These are phyloP conservation scores for Nicotiana tabacum DNA, from an alignment of 257 asterid genomes.

Conservation along the genomic window DNA sequence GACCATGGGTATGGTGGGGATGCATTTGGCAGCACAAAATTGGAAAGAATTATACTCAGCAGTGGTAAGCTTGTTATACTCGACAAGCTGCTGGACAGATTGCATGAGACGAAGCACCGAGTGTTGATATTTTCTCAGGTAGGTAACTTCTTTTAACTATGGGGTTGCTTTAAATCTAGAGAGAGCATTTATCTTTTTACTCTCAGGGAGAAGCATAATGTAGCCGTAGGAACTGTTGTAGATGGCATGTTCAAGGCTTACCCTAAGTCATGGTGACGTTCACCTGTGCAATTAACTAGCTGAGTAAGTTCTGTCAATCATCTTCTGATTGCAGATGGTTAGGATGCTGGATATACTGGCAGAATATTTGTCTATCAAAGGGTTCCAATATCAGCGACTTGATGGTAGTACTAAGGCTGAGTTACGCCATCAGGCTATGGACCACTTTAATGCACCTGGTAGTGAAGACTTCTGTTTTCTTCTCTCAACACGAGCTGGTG, in stretches of 20 bases:
- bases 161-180: neutral
- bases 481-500: constrained; percentile 99
- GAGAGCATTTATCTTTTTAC: neutral
- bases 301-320: neutral
- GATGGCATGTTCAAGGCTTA: neutral
- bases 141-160: constrained; percentile 10
- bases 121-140: constrained; percentile 99
- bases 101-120: constrained; percentile 91
- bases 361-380: constrained; percentile 83
- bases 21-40: constrained; percentile 73
- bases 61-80: constrained; percentile 96
- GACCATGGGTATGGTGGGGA: constrained; percentile 99
- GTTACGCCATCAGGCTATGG: constrained; percentile 98
- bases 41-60: constrained; percentile 87
- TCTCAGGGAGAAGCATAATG: neutral
- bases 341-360: constrained; percentile 97
- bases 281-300: neutral
- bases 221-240: neutral
- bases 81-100: constrained; percentile 80
- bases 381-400: constrained; percentile 94
- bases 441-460: constrained; percentile 95
- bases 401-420: constrained; percentile 99
- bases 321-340: constrained; percentile 71
- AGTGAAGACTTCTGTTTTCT: constrained; percentile 99
- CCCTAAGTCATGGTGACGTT: neutral